These are phyloP conservation scores for Colletotrichum tropicicola DNA, from an alignment of 2,329 filamentous ascomycete genomes.

Conservation along the genomic window DNA sequence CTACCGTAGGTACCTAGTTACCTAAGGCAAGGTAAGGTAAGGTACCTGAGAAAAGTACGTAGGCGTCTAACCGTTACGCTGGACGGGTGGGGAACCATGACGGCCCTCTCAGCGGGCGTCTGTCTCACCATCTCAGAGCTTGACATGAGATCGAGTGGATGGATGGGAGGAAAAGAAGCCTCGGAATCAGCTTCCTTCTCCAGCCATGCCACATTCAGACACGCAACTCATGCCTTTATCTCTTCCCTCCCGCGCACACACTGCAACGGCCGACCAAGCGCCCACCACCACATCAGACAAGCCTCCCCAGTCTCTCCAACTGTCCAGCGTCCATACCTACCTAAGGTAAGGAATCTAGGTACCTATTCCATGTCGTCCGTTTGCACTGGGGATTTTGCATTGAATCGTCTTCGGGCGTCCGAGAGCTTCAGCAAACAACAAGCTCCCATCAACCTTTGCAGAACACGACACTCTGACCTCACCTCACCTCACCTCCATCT, in stretches of 20 bases:
- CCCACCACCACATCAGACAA: background rate
- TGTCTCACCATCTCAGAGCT: slow-evolving; percentile 30
- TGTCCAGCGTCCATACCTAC: too few relatives aligned
- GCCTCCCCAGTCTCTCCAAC: too few relatives aligned
- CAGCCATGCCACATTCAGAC: background rate
- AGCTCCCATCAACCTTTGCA: background rate
- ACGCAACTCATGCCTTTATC: slow-evolving; percentile 27
- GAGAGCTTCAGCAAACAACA: slow-evolving; percentile 2
- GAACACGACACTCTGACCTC: slow-evolving; percentile 12
- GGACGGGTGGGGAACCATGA: background rate
- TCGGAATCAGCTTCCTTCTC: slow-evolving; percentile 4
- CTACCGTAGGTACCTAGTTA: too few relatives aligned
- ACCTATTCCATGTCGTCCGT: too few relatives aligned
- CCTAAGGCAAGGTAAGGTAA: too few relatives aligned
- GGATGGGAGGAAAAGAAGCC: background rate
- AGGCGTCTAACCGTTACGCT: too few relatives aligned
- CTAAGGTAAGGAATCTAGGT: too few relatives aligned
- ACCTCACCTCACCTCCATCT: background rate
- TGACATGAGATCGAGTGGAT: slow-evolving; percentile 6
- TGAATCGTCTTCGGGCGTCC: slow-evolving; percentile 5
- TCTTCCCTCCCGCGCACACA: background rate
- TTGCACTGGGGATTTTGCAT: slow-evolving; percentile 11
- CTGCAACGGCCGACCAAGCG: background rate
- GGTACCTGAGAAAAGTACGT: too few relatives aligned
- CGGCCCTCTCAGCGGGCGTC: background rate